Conservation (phyloP, 1,284 basidiomycete genomes). For the Pterula multifida region DNA sequence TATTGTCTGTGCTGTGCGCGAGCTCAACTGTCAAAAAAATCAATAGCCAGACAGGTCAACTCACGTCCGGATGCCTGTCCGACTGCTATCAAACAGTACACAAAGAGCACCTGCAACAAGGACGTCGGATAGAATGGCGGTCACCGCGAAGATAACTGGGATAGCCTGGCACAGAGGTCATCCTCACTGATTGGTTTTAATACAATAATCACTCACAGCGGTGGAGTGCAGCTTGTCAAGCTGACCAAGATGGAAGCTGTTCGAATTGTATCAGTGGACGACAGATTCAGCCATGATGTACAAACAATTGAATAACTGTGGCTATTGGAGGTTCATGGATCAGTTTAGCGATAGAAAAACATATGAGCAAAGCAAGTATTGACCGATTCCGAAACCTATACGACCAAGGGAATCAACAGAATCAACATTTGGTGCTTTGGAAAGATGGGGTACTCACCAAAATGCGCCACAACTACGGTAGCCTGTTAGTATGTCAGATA, state of each 20-base stretch:
- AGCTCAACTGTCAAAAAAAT: not conserved
- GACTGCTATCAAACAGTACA: not conserved
- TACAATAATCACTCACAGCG: not conserved
- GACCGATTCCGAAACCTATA: not conserved
- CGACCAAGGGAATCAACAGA: no score
- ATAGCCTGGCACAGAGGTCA: not conserved
- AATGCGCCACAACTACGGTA: not conserved
- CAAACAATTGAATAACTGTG: not conserved
- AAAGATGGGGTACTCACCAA: not conserved
- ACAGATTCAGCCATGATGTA: not conserved
- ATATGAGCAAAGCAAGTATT: not conserved
- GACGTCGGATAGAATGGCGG: slow-evolving; percentile 1
- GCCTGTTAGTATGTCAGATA: not conserved
- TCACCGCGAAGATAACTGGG: not conserved
- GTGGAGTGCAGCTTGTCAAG: not conserved
- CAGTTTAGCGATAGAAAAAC: not conserved
- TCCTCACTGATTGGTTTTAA: not conserved
- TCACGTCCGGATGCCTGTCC: slow-evolving; percentile 1
- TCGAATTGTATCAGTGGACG: no score
- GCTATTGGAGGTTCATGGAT: no score
- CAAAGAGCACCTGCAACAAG: slow-evolving; percentile 1
- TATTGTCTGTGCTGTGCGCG: not conserved
- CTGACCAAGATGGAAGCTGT: not conserved
- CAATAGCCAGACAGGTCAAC: not conserved
- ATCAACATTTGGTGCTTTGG: no score